Conservation (phyloP, 1,139 yeast species). For the Yamadazyma atlantica region DNA sequence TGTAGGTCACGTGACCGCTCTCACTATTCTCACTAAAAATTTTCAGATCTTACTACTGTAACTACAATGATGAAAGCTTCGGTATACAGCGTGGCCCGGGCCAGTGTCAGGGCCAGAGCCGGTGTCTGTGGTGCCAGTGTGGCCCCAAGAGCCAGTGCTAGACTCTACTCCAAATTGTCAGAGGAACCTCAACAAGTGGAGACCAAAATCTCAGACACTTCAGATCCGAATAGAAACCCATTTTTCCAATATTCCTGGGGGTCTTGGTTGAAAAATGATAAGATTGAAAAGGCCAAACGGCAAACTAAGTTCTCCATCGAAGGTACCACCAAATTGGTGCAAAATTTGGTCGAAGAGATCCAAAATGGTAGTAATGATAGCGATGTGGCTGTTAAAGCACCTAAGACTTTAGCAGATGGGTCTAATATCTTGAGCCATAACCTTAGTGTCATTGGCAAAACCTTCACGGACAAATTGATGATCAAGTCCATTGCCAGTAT, state of each 20-base stretch:
- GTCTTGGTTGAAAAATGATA: constrained; percentile 83
- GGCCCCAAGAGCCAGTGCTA: background rate
- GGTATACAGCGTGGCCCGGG: background rate
- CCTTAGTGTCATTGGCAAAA: constrained; percentile 42
- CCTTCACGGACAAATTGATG: constrained; percentile 34
- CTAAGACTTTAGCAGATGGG: constrained; percentile 40
- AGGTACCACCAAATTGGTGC: constrained; percentile 59
- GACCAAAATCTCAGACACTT: constrained; percentile 58
- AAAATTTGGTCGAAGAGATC: constrained; percentile 30
- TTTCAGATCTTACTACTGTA: background rate
- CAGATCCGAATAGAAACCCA: constrained; percentile 68
- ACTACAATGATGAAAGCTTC: too few species aligned
- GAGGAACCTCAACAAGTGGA: constrained; percentile 34
- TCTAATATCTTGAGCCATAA: constrained; percentile 48
- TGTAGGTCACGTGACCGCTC: too few species aligned
- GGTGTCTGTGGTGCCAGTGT: background rate
- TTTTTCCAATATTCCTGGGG: constrained; percentile 95
- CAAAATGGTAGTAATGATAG: constrained; percentile 23
- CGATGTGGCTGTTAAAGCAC: constrained; percentile 29
- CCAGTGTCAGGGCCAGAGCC: background rate
- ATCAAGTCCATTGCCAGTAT: constrained; percentile 76
- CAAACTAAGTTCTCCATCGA: constrained; percentile 80
- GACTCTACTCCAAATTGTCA: constrained; percentile 5
- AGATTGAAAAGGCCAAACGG: constrained; percentile 68
- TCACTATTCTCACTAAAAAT: background rate